A percentile compares a stretch with the other conserved stretches of the same genome.
Conservation (phyloP, 169 alveolate species). For the Theileria annulata region DNA sequence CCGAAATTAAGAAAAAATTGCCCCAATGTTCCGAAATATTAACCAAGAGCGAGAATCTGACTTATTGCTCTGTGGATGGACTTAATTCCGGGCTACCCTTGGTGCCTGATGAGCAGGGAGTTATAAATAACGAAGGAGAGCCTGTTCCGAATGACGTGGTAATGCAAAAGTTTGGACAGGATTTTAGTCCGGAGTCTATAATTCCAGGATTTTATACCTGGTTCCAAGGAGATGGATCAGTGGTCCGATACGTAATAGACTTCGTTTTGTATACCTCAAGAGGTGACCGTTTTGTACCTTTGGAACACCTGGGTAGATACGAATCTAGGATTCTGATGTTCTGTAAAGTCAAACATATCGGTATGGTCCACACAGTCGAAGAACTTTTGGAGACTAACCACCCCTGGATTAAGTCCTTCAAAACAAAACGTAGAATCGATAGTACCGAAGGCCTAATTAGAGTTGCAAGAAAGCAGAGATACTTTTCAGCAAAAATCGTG, state of each 20-base stretch:
- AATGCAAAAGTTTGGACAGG: conserved; percentile 24
- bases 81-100: conserved; percentile 18
- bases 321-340: conserved; percentile 12
- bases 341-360: conserved; percentile 40
- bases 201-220: conserved; percentile 40
- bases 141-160: conserved; percentile 39
- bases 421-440: neutral
- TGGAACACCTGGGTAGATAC: conserved; percentile 43
- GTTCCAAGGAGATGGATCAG: conserved; percentile 60
- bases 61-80: conserved; percentile 27
- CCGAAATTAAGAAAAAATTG: conserved; percentile 7
- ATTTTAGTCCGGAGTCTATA: conserved; percentile 43
- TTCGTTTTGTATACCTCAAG: conserved; percentile 26
- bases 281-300: conserved; percentile 49
- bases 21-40: neutral
- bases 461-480: conserved; percentile 22
- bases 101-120: conserved; percentile 12
- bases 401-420: conserved; percentile 17
- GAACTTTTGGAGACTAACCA: conserved; percentile 28
- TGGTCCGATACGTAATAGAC: conserved; percentile 47
- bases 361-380: conserved; percentile 5
- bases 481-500: conserved; percentile 11
- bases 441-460: neutral
- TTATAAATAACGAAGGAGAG: conserved; percentile 1
- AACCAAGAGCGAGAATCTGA: neutral